Evolutionary conservation across 176 grass and related monocot species (phyloP).

Genomic region (Avena eriantha): DNA sequence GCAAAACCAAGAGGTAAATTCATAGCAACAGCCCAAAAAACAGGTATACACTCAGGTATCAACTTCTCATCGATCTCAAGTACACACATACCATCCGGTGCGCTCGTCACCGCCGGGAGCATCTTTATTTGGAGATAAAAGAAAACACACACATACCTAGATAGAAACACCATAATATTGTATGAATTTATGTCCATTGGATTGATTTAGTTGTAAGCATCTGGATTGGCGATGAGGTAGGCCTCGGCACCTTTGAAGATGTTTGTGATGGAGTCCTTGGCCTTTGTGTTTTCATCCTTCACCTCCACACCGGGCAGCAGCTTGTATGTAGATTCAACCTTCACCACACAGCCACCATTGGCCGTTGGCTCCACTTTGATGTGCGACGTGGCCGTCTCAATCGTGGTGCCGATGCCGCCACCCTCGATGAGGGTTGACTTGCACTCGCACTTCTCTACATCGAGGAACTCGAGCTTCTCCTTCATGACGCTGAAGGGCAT

Average conservation of each 20-base stretch:
- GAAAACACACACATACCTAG: too few species aligned
- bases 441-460: slow-evolving; percentile 62
- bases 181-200: too few species aligned
- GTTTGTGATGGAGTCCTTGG: slow-evolving; percentile 49
- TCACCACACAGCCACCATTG: slow-evolving; percentile 59
- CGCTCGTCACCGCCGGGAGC: too few species aligned
- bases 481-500: slow-evolving; percentile 57
- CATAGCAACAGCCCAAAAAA: background rate
- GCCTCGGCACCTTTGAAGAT: slow-evolving; percentile 68
- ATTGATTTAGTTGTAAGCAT: slow-evolving; percentile 62
- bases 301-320: slow-evolving; percentile 52
- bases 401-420: slow-evolving; percentile 52
- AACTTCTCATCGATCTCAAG: too few species aligned
- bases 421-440: slow-evolving; percentile 68
- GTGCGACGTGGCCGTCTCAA: slow-evolving; percentile 55
- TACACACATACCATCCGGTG: too few species aligned
- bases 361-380: slow-evolving; percentile 65
- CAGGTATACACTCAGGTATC: too few species aligned
- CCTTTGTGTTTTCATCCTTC: slow-evolving; percentile 49
- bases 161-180: too few species aligned
- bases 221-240: slow-evolving; percentile 65
- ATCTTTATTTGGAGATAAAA: too few species aligned
- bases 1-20: background rate
- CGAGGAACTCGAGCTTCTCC: slow-evolving; percentile 68
- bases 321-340: slow-evolving; percentile 55